Evolutionary conservation across 768 basidiomycete genomes (phyloP), one percentile per base, ranked within the genome.

Genomic region (Boletellus ananas): DNA sequence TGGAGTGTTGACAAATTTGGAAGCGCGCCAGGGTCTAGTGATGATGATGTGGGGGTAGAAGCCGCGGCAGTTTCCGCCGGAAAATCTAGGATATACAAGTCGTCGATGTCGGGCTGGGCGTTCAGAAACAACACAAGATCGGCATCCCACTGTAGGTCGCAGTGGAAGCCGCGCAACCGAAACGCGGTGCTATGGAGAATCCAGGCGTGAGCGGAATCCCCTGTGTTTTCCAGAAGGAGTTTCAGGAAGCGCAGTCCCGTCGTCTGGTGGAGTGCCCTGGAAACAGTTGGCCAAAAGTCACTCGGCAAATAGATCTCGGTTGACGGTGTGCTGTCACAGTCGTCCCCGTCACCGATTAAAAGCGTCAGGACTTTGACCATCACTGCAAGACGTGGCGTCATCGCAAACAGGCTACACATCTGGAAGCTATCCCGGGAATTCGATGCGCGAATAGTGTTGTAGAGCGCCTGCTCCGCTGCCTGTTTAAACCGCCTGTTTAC

Each of bases 91-190:
- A 70, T 65, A 52, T 70, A 71, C 16, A 63, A 52, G 58, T 62
- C 56, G n/a, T 61, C 23, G 41, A 65, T 52, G 47, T 56, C 56
- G 35, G 61, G 29, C 31, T 65, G 63, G n/a, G 41, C 45, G 38
- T 52, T 70, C 46, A 58, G 51, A 47, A 61, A 66, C 31, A 70
- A 61, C 37, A 79, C 69, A 29, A 87, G 79, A 52, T 75, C 59
- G 14, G 54, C 50, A 58, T 85, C 82, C 85, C 85, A 87, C 52
- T 77, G 73, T 37, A 87, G 72, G 60, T 86, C 85, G 59, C 82
- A 84, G 55, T 81, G 79, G 51, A 87, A 83, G 16, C 70, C 73
- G 31, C 68, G 74, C n/a, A 87, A 79, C 29, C 68, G 77, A 57
- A 85, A 86, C 1, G 67, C 62, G 50, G 74, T 76, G 2, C 63